A percentile compares a stretch with the other conserved stretches of the same genome.
Evolutionary conservation across 106 monocot species (phyloP).

Genomic region (Vanilla planifolia): DNA sequence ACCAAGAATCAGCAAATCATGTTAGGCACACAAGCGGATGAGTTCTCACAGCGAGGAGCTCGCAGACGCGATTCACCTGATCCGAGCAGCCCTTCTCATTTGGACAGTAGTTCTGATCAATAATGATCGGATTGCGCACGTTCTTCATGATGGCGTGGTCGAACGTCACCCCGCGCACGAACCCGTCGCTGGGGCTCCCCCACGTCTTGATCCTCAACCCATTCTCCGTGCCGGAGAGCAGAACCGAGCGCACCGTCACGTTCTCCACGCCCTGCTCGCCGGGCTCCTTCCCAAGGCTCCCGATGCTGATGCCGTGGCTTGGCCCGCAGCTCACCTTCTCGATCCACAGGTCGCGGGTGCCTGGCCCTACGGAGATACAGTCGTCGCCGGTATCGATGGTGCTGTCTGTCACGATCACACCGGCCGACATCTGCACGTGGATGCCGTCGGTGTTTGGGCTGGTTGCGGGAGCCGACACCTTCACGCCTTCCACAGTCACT

Average conservation of each 20-base stretch:
- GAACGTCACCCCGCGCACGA: constrained; percentile 5
- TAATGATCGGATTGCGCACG: constrained; percentile 12
- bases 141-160: constrained; percentile 7
- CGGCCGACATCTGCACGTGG: constrained; percentile 52
- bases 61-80: no score
- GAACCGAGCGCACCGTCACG: constrained; percentile 5
- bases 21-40: no score
- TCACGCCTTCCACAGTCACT: constrained; percentile 38
- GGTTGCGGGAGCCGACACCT: constrained; percentile 30
- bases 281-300: constrained; percentile 12
- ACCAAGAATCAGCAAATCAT: no score
- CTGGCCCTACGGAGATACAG: constrained; percentile 69
- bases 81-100: no score
- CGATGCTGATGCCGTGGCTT: constrained; percentile 64
- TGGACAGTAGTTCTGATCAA: constrained; percentile 21
- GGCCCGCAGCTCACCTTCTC: constrained; percentile 61
- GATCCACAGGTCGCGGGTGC: constrained; percentile 52
- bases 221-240: constrained; percentile 10
- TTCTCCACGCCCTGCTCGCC: constrained; percentile 6
- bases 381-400: constrained; percentile 71
- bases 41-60: no score
- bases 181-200: constrained; percentile 1
- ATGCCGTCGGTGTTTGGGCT: constrained; percentile 85
- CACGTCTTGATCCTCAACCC: constrained; percentile 21
- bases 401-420: constrained; percentile 30